phyloP scores from a whole-genome alignment of 2,329 filamentous ascomycete genomes.

The Drechslerella stenobrocha region DNA sequence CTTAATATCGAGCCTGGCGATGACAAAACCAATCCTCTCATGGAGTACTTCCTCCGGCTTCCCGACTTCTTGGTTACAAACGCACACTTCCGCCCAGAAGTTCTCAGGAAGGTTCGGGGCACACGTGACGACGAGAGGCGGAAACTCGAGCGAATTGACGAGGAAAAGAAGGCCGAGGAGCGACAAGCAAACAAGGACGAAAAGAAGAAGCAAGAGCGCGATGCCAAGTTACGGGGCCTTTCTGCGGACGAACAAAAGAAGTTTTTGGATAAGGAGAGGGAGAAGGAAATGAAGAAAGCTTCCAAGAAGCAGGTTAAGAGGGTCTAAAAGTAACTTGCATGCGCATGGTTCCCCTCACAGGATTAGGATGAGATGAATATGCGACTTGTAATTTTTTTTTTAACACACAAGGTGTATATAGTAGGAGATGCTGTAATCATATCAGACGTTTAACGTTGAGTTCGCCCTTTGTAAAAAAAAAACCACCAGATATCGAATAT shows the following conservation, averaged over 20 bases:
- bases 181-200: constrained; percentile 71
- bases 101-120: constrained; percentile 77
- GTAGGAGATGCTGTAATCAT: background rate
- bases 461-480: no score
- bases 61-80: constrained; percentile 74
- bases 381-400: background rate
- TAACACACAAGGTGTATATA: background rate
- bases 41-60: constrained; percentile 80
- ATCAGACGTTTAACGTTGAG: no score
- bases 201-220: constrained; percentile 85
- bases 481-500: no score
- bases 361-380: background rate
- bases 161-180: constrained; percentile 80
- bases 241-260: constrained; percentile 84
- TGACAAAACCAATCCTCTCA: constrained; percentile 70
- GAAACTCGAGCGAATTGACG: constrained; percentile 76
- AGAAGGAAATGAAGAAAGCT: constrained; percentile 68
- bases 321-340: constrained; percentile 26
- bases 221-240: constrained; percentile 74
- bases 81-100: constrained; percentile 87
- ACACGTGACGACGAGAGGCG: constrained; percentile 78
- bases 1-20: constrained; percentile 23
- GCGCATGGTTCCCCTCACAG: no score
- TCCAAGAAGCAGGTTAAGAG: constrained; percentile 65
- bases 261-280: constrained; percentile 77